A percentile compares a stretch with the other conserved stretches of the same genome.
These are phyloP conservation scores for Talaromyces thailandensis DNA, from an alignment of 495 filamentous ascomycete species.

Conservation along the genomic window DNA sequence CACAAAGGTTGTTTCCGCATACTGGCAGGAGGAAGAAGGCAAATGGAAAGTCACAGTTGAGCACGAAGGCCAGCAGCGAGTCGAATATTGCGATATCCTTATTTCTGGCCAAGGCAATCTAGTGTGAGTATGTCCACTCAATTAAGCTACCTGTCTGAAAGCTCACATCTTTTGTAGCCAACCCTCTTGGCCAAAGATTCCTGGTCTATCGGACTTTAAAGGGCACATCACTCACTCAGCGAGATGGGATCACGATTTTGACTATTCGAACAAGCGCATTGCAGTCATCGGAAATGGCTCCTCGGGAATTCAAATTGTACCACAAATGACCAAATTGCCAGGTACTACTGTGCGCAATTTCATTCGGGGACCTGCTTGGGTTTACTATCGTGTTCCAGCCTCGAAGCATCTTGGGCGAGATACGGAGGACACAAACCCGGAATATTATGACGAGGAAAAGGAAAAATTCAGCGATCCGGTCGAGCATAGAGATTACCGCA, in stretches of 20 bases:
- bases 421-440: conserved; percentile 15
- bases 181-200: conserved; percentile 35
- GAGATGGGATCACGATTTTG: conserved; percentile 39
- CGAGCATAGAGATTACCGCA: conserved; percentile 18
- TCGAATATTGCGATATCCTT: conserved; percentile 41
- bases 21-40: conserved; percentile 37
- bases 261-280: conserved; percentile 40
- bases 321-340: conserved; percentile 29
- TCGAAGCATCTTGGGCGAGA: conserved; percentile 18
- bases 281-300: conserved; percentile 46
- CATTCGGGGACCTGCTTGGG: conserved; percentile 21
- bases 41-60: conserved; percentile 22
- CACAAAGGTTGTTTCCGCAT: conserved; percentile 29
- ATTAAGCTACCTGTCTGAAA: too few relatives aligned
- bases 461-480: conserved; percentile 12
- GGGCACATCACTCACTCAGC: conserved; percentile 49
- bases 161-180: conserved; percentile 12
- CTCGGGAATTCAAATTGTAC: conserved; percentile 43
- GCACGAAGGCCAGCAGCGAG: conserved; percentile 11
- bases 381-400: conserved; percentile 16
- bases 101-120: conserved; percentile 19
- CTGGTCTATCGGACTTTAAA: conserved; percentile 36
- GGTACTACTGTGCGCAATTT: conserved; percentile 18
- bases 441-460: conserved; percentile 22
- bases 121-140: conserved; percentile 10